Evolutionary conservation across 2,329 filamentous ascomycete genomes (phyloP).

Genomic region (Botrytis deweyae): DNA sequence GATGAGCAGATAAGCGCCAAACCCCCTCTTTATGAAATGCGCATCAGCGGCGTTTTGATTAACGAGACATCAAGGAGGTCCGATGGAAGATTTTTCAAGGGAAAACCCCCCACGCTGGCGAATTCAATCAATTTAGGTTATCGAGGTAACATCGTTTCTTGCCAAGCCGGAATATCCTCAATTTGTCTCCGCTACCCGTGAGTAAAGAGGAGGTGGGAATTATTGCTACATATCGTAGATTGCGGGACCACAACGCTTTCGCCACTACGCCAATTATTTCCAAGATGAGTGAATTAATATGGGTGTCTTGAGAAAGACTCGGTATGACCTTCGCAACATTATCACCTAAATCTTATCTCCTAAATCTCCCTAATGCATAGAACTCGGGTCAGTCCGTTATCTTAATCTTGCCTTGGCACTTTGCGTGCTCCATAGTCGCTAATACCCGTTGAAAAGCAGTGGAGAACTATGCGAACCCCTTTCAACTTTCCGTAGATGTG

Average conservation of each 20-base stretch:
- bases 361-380: constrained; percentile 3
- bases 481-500: not conserved
- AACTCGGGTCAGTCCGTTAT: constrained; percentile 14
- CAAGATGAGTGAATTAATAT: constrained; percentile 6
- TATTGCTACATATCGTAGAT: constrained; percentile 13
- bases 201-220: not conserved
- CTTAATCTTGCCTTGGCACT: not conserved
- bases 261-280: constrained; percentile 14
- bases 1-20: constrained; percentile 12
- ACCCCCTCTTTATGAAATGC: constrained; percentile 11
- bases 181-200: constrained; percentile 8
- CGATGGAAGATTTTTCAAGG: not conserved
- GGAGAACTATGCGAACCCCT: constrained; percentile 18
- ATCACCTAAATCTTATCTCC: constrained; percentile 6
- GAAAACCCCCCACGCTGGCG: not conserved
- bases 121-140: constrained; percentile 1
- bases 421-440: constrained; percentile 14
- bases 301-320: not conserved
- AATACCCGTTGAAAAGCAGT: constrained; percentile 3
- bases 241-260: not conserved
- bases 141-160: constrained; percentile 7
- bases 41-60: not conserved
- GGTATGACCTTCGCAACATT: not conserved
- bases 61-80: not conserved
- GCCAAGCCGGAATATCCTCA: constrained; percentile 9